Conservation (phyloP, 148 eudicot genomes). For the Chenopodium quinoa region DNA sequence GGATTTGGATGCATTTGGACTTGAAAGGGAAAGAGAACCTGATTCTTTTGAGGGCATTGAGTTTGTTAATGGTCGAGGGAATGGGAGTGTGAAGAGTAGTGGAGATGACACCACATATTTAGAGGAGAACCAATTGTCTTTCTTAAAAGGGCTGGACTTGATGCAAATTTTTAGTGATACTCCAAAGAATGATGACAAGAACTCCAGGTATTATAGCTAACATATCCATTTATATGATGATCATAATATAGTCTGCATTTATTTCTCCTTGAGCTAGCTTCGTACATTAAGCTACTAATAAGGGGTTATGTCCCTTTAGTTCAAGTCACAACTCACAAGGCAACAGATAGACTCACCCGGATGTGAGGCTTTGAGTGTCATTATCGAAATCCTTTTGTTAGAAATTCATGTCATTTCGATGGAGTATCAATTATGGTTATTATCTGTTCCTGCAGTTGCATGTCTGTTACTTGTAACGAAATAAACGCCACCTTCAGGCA, state of each 20-base stretch:
- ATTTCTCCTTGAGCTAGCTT: background rate
- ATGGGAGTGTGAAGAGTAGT: constrained; percentile 16
- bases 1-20: constrained; percentile 16
- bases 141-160: constrained; percentile 38
- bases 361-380: background rate
- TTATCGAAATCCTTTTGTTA: background rate
- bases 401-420: background rate
- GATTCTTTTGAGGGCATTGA: constrained; percentile 18
- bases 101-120: constrained; percentile 26
- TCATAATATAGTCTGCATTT: background rate
- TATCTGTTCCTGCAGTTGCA: constrained; percentile 10
- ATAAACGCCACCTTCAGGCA: constrained; percentile 33
- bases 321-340: background rate
- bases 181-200: constrained; percentile 27
- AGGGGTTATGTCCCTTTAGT: background rate
- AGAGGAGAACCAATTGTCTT: constrained; percentile 31
- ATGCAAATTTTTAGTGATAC: constrained; percentile 38
- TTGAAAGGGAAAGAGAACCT: constrained; percentile 18
- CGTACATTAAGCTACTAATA: background rate
- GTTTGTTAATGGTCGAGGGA: constrained; percentile 23
- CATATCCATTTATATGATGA: background rate
- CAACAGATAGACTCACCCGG: background rate
- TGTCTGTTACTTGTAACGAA: constrained; percentile 29
- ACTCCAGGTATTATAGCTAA: constrained; percentile 45
- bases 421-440: background rate